Evolutionary conservation across 176 grass and related monocot genomes (phyloP), one percentile per base, ranked within the genome.

Genomic region (Oryza meridionalis): DNA sequence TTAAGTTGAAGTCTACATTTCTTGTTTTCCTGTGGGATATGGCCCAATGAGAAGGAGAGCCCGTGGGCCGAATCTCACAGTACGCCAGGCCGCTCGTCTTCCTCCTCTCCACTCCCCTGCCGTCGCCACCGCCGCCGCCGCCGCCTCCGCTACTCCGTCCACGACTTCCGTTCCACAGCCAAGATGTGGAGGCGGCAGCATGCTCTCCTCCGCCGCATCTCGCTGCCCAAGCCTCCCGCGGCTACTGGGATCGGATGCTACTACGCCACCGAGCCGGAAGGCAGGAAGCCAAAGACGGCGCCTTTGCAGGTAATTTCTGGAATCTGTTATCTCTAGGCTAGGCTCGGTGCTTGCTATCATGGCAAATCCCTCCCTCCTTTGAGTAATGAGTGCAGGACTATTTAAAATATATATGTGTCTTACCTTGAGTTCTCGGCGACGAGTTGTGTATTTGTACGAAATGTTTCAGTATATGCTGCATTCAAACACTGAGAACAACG

Each of bases 161-260:
- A 40, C 37, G 37, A 6, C n/a, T n/a, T n/a, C n/a, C n/a, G n/a
- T n/a, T n/a, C n/a, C n/a, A n/a, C n/a, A n/a, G 19, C 5, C 21
- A 22, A 61, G 49, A 86, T 86, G 84, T 86, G 84, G 84, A 77
- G 68, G 29, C 76, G 76, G 29, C 58, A 79, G 42, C 76, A 80
- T 19, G 43, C 42, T n/a, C 68, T 86, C 69, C 69, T 67, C 12
- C 59, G 45, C 24, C 70, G 61, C 61, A 13, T 86, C 44, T 51
- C 76, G 21, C 10, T 15, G 27, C 25, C 31, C 79, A 77, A 32
- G 3, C 19, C 69, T 11, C 77, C n/a, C 3, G 31, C 44, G 35
- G 68, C 31, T 62, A 21, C 31, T 13, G 74, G 51, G 32, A 19
- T 77, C 0, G 74, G 16, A 11, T 12, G 74, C 19, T 6, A n/a